phyloP scores from a whole-genome alignment of 768 basidiomycete species.

The Boletus fagicola region DNA sequence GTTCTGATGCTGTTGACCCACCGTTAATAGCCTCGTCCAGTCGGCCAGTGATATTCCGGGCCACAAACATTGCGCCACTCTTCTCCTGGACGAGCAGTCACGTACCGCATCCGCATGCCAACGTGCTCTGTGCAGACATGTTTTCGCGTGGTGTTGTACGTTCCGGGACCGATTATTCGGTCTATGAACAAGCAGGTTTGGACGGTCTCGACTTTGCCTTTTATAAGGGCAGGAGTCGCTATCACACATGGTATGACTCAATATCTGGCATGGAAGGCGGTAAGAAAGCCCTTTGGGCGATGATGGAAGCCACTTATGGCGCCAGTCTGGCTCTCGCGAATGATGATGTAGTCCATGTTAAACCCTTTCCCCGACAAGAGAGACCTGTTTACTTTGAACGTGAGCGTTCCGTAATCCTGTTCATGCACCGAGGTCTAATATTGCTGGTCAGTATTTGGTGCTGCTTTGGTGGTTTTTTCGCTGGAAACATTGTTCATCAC shows the following conservation, averaged over 20 bases:
- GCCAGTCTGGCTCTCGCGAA: slow-evolving; percentile 58
- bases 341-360: slow-evolving; percentile 29
- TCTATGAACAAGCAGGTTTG: slow-evolving; percentile 59
- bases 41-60: slow-evolving; percentile 74
- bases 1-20: neutral
- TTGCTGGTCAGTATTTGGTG: slow-evolving; percentile 52
- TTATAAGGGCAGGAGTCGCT: slow-evolving; percentile 68
- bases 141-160: slow-evolving; percentile 65
- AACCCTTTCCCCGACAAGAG: slow-evolving; percentile 24
- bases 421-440: neutral
- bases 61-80: slow-evolving; percentile 58
- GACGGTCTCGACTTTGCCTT: slow-evolving; percentile 78
- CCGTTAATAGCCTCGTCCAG: slow-evolving; percentile 35
- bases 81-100: slow-evolving; percentile 45
- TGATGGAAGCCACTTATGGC: slow-evolving; percentile 66
- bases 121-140: slow-evolving; percentile 64
- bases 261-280: slow-evolving; percentile 57
- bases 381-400: slow-evolving; percentile 70
- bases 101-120: slow-evolving; percentile 70
- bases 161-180: slow-evolving; percentile 70
- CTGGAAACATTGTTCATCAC: slow-evolving; percentile 48
- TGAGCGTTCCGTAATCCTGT: slow-evolving; percentile 35
- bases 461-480: slow-evolving; percentile 53
- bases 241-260: slow-evolving; percentile 75
- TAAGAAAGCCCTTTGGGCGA: slow-evolving; percentile 65